phyloP scores from a whole-genome alignment of 352 stramenopile species.

The Plasmopara muralis region DNA sequence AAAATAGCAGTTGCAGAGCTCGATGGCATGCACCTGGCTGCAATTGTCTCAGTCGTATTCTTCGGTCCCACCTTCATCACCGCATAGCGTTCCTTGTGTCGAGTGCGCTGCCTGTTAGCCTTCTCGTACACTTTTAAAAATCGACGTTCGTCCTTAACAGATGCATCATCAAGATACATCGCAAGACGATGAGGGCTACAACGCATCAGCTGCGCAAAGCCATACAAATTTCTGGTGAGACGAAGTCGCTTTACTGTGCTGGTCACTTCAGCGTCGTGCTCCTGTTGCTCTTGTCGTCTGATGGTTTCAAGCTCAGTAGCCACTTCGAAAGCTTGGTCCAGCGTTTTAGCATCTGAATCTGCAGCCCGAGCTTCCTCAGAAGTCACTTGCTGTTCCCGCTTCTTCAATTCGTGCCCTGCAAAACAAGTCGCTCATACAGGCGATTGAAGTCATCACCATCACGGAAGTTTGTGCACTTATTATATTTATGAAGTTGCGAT shows the following conservation, averaged over 20 bases:
- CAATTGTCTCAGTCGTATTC: slow-evolving; percentile 22
- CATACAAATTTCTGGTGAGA: slow-evolving; percentile 21
- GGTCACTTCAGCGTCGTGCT: slow-evolving; percentile 8
- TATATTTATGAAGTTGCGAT: too few relatives aligned
- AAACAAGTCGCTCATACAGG: slow-evolving; percentile 34
- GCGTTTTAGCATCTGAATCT: not conserved
- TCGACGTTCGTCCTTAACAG: slow-evolving; percentile 1
- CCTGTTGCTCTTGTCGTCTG: slow-evolving; percentile 8
- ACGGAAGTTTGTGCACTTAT: not conserved
- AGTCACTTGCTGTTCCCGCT: slow-evolving; percentile 1
- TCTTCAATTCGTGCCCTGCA: slow-evolving; percentile 13
- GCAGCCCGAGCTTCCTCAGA: not conserved
- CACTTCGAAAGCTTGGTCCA: slow-evolving; percentile 6
- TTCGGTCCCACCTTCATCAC: slow-evolving; percentile 1
- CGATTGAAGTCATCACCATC: slow-evolving; percentile 30
- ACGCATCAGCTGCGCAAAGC: slow-evolving; percentile 12
- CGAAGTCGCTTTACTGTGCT: slow-evolving; percentile 11
- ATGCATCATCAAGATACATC: slow-evolving; percentile 11
- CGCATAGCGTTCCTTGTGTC: not conserved
- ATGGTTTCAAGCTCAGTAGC: slow-evolving; percentile 2
- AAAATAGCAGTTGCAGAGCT: not conserved
- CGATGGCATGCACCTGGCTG: slow-evolving; percentile 18
- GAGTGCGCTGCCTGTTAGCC: not conserved
- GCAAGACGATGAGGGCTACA: slow-evolving; percentile 16
- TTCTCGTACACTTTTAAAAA: slow-evolving; percentile 11